Conservation (phyloP, 2,329 filamentous ascomycete genomes). For the Lomentospora prolificans region DNA sequence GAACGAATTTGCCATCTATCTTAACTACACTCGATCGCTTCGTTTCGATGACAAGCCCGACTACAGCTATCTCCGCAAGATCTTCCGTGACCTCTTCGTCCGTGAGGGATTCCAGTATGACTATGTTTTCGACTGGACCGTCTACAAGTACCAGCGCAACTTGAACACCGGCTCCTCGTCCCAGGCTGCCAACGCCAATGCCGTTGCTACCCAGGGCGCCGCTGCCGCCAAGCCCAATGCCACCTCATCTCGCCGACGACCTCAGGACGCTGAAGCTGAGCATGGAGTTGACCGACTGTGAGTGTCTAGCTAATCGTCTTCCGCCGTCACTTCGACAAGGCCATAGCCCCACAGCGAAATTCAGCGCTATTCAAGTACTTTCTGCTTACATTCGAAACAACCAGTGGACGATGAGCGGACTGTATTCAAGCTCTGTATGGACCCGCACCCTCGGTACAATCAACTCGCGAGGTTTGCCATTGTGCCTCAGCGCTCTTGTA, state of each 20-base stretch:
- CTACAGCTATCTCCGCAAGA: conserved; percentile 99
- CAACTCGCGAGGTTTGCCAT: not conserved
- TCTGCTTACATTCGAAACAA: conserved; percentile 2
- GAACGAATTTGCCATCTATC: conserved; percentile 98
- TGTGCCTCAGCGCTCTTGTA: not conserved
- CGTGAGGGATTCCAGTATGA: conserved; percentile 99
- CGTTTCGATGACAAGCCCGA: conserved; percentile 99
- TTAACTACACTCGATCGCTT: conserved; percentile 97
- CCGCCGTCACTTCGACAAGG: not conserved
- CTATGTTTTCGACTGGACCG: conserved; percentile 99
- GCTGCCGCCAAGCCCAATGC: not conserved
- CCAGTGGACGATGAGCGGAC: conserved; percentile 5
- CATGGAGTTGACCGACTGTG: conserved; percentile 6
- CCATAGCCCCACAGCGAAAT: not conserved
- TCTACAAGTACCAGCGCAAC: conserved; percentile 99
- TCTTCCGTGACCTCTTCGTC: conserved; percentile 98
- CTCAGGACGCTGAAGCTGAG: conserved; percentile 1
- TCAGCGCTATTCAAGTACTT: not conserved
- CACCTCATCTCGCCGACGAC: conserved; percentile 7
- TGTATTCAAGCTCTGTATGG: not conserved
- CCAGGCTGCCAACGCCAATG: conserved; percentile 4
- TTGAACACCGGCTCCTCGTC: conserved; percentile 5
- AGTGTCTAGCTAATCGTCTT: not conserved
- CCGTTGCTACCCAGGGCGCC: not conserved
- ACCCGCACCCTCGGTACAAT: not conserved